Percentiles rank a stretch among this genome's conserved stretches.
These are phyloP conservation scores for Botrytis cinerea DNA, from an alignment of 2,329 filamentous ascomycete genomes.

Conservation along the genomic window DNA sequence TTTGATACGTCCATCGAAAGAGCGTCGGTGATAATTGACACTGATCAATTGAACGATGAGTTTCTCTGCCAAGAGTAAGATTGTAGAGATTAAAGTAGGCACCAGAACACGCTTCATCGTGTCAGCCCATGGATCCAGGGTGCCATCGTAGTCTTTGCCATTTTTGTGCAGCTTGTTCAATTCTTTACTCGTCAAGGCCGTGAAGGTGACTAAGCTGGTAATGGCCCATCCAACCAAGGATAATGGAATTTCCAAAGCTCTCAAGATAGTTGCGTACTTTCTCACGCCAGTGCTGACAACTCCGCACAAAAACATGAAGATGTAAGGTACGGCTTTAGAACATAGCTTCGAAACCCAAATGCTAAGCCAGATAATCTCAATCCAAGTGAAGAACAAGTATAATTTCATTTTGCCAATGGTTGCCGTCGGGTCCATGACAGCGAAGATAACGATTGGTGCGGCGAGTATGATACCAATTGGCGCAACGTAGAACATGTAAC, in stretches of 20 bases:
- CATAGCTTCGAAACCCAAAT: constrained; percentile 69
- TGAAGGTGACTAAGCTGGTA: constrained; percentile 63
- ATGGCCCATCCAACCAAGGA: constrained; percentile 71
- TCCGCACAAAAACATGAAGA: constrained; percentile 70
- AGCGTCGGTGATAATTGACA: constrained; percentile 82
- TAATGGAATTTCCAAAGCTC: constrained; percentile 64
- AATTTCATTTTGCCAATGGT: constrained; percentile 50
- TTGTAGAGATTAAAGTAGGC: constrained; percentile 66
- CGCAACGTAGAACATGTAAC: constrained; percentile 68
- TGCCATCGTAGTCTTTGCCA: constrained; percentile 5
- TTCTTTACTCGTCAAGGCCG: constrained; percentile 50
- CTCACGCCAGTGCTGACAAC: constrained; percentile 69
- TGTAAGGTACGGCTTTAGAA: constrained; percentile 58
- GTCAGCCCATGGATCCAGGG: constrained; percentile 51
- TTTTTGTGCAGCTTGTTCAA: constrained; percentile 26
- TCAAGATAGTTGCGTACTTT: constrained; percentile 68
- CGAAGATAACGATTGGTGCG: constrained; percentile 57
- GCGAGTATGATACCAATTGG: constrained; percentile 64
- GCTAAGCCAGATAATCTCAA: constrained; percentile 67
- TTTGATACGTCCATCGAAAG: constrained; percentile 80
- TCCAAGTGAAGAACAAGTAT: constrained; percentile 66
- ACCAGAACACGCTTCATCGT: constrained; percentile 65
- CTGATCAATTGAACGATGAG: constrained; percentile 79
- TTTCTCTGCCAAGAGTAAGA: constrained; percentile 76
- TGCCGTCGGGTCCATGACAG: constrained; percentile 34